Conservation (phyloP, 2,329 filamentous ascomycete species). For the Talaromyces sp. region DNA sequence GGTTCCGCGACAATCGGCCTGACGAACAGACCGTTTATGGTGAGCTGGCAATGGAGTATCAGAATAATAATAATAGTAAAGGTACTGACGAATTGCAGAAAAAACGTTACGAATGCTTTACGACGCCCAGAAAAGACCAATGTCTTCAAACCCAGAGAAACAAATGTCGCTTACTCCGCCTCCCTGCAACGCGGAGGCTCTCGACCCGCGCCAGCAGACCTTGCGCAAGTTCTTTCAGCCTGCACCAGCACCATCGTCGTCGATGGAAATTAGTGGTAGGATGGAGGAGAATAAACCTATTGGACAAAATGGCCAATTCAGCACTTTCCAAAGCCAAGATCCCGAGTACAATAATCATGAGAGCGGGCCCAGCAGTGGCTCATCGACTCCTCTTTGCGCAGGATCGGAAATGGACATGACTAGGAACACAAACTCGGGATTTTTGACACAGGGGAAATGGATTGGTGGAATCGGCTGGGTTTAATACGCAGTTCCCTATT, state of each 20-base stretch:
- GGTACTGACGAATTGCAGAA: slow-evolving; percentile 24
- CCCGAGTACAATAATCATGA: slow-evolving; percentile 5
- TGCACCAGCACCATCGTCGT: slow-evolving; percentile 13
- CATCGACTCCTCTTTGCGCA: slow-evolving; percentile 17
- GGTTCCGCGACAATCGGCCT: slow-evolving; percentile 54
- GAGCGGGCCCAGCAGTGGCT: slow-evolving; percentile 16
- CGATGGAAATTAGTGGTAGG: slow-evolving; percentile 12
- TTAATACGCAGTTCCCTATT: slow-evolving; percentile 9
- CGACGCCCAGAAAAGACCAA: slow-evolving; percentile 32
- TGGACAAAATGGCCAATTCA: slow-evolving; percentile 8
- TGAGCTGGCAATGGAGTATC: slow-evolving; percentile 26
- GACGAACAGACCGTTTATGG: slow-evolving; percentile 52
- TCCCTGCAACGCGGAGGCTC: slow-evolving; percentile 19
- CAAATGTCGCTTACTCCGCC: slow-evolving; percentile 20
- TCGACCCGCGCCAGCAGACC: slow-evolving; percentile 37
- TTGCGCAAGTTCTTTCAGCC: slow-evolving; percentile 36
- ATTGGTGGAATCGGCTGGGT: slow-evolving; percentile 28
- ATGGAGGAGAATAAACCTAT: slow-evolving; percentile 16
- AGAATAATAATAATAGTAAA: background rate
- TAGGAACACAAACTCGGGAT: slow-evolving; percentile 21
- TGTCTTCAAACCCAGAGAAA: slow-evolving; percentile 18
- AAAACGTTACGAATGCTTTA: slow-evolving; percentile 40
- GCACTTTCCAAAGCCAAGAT: slow-evolving; percentile 5
- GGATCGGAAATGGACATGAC: slow-evolving; percentile 22
- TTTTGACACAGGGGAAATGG: slow-evolving; percentile 18